A percentile compares a stretch with the other conserved stretches of the same genome.
phyloP scores from a whole-genome alignment of 495 filamentous ascomycete genomes.

The Aspergillus bridgeri region DNA sequence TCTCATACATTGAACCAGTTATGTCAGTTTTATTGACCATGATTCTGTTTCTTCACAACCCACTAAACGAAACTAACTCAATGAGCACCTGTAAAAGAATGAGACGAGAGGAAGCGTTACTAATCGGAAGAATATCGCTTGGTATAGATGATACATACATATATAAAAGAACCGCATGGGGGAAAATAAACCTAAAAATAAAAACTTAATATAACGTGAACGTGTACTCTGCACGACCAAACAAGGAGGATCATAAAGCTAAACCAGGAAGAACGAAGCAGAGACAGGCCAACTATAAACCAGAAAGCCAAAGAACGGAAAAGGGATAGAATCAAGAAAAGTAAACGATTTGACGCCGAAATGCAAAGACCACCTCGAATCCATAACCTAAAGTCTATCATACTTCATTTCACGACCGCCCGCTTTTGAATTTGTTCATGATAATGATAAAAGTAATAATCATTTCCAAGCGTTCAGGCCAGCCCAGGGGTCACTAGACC shows the following conservation, averaged over 20 bases:
- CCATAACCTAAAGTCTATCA: constrained; percentile 16
- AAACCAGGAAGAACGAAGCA: neutral
- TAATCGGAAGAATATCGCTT: neutral
- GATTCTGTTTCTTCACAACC: too few species aligned
- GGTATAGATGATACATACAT: neutral
- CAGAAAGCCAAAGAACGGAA: neutral
- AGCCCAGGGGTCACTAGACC: constrained; percentile 71
- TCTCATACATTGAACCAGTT: too few species aligned
- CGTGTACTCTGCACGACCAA: neutral
- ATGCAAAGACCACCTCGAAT: constrained; percentile 13
- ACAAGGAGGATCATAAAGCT: neutral
- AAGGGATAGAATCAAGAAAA: neutral
- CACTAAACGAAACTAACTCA: neutral
- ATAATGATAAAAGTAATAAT: constrained; percentile 5
- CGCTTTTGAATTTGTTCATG: neutral
- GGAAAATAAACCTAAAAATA: neutral
- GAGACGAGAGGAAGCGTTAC: neutral
- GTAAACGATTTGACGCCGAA: constrained; percentile 10
- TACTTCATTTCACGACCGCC: constrained; percentile 9
- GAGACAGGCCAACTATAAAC: neutral
- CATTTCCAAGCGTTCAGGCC: constrained; percentile 85
- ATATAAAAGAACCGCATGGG: neutral
- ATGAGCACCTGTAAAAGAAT: too few species aligned
- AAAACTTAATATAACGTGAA: neutral
- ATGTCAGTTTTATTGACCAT: too few species aligned